These are phyloP conservation scores for Xylaria polymorpha DNA, from an alignment of 2,329 filamentous ascomycete genomes.

Conservation along the genomic window DNA sequence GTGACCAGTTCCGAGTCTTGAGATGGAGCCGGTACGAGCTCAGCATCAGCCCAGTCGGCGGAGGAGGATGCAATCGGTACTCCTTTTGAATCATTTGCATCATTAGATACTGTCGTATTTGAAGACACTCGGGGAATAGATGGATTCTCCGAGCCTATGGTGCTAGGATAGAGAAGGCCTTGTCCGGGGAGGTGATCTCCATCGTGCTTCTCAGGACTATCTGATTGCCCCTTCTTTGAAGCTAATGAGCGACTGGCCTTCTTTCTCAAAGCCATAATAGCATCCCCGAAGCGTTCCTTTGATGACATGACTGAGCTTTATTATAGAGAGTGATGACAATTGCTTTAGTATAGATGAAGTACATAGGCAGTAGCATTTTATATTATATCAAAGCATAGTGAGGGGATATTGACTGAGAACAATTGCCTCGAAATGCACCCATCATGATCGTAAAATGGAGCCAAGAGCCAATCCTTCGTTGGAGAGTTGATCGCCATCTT, in stretches of 20 bases:
- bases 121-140: constrained; percentile 1
- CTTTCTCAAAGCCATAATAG: constrained; percentile 22
- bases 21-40: constrained; percentile 1
- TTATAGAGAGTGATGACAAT: background rate
- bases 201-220: background rate
- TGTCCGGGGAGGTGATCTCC: background rate
- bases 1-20: constrained; percentile 12
- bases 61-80: background rate
- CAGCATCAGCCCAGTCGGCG: constrained; percentile 14
- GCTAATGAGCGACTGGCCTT: constrained; percentile 32
- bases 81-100: background rate
- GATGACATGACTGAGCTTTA: constrained; percentile 31
- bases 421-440: background rate
- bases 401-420: background rate
- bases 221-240: constrained; percentile 12
- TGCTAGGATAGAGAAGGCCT: background rate
- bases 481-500: background rate
- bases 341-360: background rate
- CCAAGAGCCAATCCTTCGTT: background rate
- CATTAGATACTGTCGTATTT: background rate
- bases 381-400: background rate
- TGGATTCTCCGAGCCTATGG: background rate
- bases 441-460: background rate
- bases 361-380: background rate
- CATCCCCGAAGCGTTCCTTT: constrained; percentile 30